Evolutionary conservation across 768 basidiomycete species (phyloP).

Genomic region (Fomitopsis pulvina): DNA sequence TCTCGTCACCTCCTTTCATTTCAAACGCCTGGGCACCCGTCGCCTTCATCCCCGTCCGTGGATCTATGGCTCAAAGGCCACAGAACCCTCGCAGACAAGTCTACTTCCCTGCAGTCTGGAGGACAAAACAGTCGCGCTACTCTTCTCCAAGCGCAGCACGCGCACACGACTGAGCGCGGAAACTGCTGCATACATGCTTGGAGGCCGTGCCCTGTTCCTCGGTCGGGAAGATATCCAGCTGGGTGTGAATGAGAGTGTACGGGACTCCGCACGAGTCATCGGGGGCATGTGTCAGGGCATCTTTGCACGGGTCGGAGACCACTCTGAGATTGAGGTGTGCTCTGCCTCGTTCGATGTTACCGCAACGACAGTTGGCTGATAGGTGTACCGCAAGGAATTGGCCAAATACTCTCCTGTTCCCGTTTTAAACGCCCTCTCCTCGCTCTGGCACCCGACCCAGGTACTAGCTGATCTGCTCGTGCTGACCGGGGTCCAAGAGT

Average conservation of each 20-base stretch:
- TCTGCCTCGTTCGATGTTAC: background rate
- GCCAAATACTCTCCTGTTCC: slow-evolving; percentile 89
- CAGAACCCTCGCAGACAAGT: slow-evolving; percentile 28
- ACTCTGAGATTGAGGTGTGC: slow-evolving; percentile 83
- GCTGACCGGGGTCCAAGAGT: slow-evolving; percentile 69
- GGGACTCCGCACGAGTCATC: slow-evolving; percentile 84
- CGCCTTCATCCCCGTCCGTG: background rate
- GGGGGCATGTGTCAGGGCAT: slow-evolving; percentile 96
- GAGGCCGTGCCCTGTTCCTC: slow-evolving; percentile 86
- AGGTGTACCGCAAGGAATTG: slow-evolving; percentile 53
- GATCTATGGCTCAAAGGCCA: slow-evolving; percentile 53
- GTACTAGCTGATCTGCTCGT: slow-evolving; percentile 91
- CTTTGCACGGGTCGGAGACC: slow-evolving; percentile 92
- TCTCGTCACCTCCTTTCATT: slow-evolving; percentile 53
- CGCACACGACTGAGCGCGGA: slow-evolving; percentile 88
- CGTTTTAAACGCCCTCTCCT: slow-evolving; percentile 93
- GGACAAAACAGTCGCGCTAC: slow-evolving; percentile 78
- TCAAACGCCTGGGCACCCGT: slow-evolving; percentile 56
- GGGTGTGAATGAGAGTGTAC: slow-evolving; percentile 85
- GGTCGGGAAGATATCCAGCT: slow-evolving; percentile 90
- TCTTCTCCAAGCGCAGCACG: slow-evolving; percentile 93
- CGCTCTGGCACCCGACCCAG: slow-evolving; percentile 95
- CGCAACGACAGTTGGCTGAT: background rate
- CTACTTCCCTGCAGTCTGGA: slow-evolving; percentile 71
- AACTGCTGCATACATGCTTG: slow-evolving; percentile 70